A percentile compares a stretch with the other conserved stretches of the same genome.
phyloP scores from a whole-genome alignment of 1,139 yeast species.

The Saccharomyces pastorianus region DNA sequence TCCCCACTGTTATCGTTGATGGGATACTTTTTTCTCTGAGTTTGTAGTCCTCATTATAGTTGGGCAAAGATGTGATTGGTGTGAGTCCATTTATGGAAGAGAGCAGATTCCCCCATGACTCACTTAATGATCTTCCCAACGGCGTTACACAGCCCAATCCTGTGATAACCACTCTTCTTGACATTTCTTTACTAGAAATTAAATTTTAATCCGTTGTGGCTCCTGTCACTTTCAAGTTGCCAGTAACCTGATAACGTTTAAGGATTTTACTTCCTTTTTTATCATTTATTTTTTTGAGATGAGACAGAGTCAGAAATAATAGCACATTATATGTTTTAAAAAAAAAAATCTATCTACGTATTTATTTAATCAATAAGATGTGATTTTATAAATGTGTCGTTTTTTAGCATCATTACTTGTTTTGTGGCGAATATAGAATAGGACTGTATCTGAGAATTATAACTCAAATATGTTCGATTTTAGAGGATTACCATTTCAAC shows the following conservation, averaged over 20 bases:
- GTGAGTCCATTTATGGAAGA: slow-evolving; percentile 46
- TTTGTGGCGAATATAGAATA: background rate
- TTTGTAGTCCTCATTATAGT: slow-evolving; percentile 43
- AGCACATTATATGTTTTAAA: background rate
- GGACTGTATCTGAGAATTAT: background rate
- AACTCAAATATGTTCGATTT: background rate
- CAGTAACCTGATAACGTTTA: background rate
- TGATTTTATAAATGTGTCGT: background rate
- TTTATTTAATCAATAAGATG: background rate
- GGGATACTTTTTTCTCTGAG: slow-evolving; percentile 41
- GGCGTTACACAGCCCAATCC: slow-evolving; percentile 87
- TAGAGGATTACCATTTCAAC: slow-evolving; percentile 24
- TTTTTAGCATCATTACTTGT: background rate
- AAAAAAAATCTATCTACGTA: background rate
- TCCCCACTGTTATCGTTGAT: slow-evolving; percentile 43
- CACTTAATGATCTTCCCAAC: slow-evolving; percentile 59
- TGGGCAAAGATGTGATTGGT: slow-evolving; percentile 44
- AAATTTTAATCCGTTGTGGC: background rate
- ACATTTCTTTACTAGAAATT: slow-evolving; percentile 8
- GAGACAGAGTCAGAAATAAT: background rate
- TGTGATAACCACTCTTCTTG: slow-evolving; percentile 73
- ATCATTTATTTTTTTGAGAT: background rate
- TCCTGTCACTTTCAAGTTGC: background rate
- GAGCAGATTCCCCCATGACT: slow-evolving; percentile 47
- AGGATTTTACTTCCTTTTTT: background rate